phyloP scores from a whole-genome alignment of 495 filamentous ascomycete species.

The Acidiella bohemica region DNA sequence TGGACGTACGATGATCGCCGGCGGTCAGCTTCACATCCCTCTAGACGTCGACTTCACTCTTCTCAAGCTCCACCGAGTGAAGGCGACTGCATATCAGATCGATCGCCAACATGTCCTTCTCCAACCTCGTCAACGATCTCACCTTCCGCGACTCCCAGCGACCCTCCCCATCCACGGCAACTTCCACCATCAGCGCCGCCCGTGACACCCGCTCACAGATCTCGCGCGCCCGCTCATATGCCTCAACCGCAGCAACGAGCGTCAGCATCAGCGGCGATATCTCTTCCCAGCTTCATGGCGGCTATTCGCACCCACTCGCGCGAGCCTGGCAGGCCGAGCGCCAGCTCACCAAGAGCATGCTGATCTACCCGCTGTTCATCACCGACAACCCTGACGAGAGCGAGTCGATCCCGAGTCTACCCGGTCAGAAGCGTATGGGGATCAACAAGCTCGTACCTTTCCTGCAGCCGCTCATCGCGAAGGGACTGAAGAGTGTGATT shows the following conservation, averaged over 20 bases:
- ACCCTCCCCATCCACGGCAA: neutral
- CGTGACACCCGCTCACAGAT: conserved; percentile 51
- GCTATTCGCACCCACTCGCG: conserved; percentile 83
- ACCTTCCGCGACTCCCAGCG: conserved; percentile 44
- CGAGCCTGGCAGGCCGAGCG: conserved; percentile 91
- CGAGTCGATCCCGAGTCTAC: conserved; percentile 75
- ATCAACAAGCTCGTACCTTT: conserved; percentile 76
- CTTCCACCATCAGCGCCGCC: conserved; percentile 11
- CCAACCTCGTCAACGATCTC: conserved; percentile 75
- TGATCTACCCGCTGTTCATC: conserved; percentile 94
- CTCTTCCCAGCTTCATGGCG: conserved; percentile 85
- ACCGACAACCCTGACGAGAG: conserved; percentile 90
- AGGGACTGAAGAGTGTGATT: conserved; percentile 82
- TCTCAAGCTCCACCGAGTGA: no score
- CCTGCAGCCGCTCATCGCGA: conserved; percentile 69
- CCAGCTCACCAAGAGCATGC: conserved; percentile 97
- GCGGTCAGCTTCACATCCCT: no score
- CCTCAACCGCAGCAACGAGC: conserved; percentile 83
- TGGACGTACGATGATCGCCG: no score
- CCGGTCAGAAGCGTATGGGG: conserved; percentile 74
- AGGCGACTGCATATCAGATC: no score
- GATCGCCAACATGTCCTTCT: conserved; percentile 64
- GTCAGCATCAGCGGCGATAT: conserved; percentile 89
- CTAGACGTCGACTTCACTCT: no score
- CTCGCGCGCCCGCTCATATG: conserved; percentile 62